Conservation (phyloP, 306 rosid genomes). For the Cicer yamashitae region DNA sequence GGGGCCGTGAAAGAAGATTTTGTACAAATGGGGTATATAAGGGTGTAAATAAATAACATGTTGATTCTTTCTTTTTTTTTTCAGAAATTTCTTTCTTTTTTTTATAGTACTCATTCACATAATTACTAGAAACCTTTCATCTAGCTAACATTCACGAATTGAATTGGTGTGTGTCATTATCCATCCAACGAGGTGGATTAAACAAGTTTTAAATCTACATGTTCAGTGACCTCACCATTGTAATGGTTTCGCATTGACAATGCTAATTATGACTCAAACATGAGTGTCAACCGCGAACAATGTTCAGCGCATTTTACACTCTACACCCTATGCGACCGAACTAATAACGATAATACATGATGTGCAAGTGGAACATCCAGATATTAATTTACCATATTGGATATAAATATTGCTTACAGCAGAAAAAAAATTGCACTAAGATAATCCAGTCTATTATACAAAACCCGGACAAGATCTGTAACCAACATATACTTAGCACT, state of each 20-base stretch:
- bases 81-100: too few species aligned
- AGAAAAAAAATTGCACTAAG: neutral
- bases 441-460: constrained; percentile 32
- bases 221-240: neutral
- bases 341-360: neutral
- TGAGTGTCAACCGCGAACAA: neutral
- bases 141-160: too few species aligned
- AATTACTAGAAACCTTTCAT: too few species aligned
- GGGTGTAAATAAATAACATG: too few species aligned
- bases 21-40: too few species aligned
- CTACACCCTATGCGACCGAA: neutral
- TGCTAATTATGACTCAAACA: neutral
- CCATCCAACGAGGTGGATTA: neutral
- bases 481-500: constrained; percentile 6
- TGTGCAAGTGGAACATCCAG: neutral
- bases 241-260: neutral
- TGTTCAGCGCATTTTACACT: neutral
- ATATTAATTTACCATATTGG: constrained; percentile 5
- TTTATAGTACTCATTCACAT: too few species aligned
- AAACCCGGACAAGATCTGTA: neutral
- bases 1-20: too few species aligned
- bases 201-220: neutral
- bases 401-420: constrained; percentile 33
- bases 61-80: too few species aligned
- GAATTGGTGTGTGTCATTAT: too few species aligned